These are phyloP conservation scores for Ceratocystis diversiconidia DNA, from an alignment of 2,329 filamentous ascomycete species.

Conservation along the genomic window DNA sequence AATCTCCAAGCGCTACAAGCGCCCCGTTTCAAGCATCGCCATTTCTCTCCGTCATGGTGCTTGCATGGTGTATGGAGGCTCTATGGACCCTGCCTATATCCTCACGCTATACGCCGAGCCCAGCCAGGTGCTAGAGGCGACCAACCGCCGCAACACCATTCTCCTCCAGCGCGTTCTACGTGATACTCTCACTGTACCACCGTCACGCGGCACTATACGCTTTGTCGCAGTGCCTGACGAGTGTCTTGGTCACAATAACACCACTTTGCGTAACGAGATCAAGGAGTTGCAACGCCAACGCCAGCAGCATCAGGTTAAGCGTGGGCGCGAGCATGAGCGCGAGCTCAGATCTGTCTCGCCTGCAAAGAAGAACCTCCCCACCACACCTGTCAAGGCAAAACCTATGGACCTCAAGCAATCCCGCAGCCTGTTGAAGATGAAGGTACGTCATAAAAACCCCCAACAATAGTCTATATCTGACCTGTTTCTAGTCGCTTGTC, in stretches of 20 bases:
- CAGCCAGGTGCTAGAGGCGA: conserved; percentile 52
- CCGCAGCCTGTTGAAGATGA: not conserved
- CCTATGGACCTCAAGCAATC: not conserved
- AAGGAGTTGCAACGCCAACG: conserved; percentile 34
- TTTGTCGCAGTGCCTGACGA: conserved; percentile 59
- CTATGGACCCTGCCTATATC: conserved; percentile 66
- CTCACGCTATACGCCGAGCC: conserved; percentile 60
- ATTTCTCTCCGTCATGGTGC: conserved; percentile 62
- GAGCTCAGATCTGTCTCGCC: not conserved
- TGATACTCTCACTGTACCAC: conserved; percentile 51
- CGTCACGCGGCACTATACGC: conserved; percentile 55
- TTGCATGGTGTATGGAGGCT: conserved; percentile 60
- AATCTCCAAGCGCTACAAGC: conserved; percentile 60
- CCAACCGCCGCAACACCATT: conserved; percentile 68
- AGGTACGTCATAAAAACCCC: not conserved
- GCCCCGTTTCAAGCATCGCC: conserved; percentile 58
- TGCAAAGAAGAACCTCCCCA: not conserved
- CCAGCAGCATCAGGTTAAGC: conserved; percentile 25
- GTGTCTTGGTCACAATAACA: conserved; percentile 55
- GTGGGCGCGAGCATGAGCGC: conserved; percentile 19
- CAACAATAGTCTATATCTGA: too few relatives aligned
- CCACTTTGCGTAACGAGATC: conserved; percentile 54
- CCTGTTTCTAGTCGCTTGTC: not conserved
- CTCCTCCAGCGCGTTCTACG: conserved; percentile 63
- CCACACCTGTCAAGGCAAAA: not conserved